Evolutionary conservation across 257 asterid genomes (phyloP).

Genomic region (Primulina tabacum): DNA sequence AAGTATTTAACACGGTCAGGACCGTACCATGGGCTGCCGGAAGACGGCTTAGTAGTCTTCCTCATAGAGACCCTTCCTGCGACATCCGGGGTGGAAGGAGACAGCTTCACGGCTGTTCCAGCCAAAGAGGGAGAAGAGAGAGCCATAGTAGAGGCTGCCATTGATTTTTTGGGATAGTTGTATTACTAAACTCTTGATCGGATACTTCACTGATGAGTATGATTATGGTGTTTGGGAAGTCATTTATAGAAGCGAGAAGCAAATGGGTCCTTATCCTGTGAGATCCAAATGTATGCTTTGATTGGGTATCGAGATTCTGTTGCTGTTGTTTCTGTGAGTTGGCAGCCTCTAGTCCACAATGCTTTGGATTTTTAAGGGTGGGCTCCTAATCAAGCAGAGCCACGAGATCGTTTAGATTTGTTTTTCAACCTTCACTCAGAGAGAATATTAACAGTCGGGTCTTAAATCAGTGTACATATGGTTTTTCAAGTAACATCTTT

Average conservation of each 20-base stretch:
- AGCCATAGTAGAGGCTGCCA: constrained; percentile 57
- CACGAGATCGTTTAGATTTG: background rate
- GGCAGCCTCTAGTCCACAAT: constrained; percentile 24
- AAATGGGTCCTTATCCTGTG: constrained; percentile 23
- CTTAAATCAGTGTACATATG: background rate
- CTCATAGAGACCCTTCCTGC: constrained; percentile 38
- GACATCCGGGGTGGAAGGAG: constrained; percentile 33
- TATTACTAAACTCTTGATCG: background rate
- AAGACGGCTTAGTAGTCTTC: constrained; percentile 30
- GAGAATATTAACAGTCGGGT: background rate
- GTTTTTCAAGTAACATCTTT: no score
- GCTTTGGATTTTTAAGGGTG: background rate
- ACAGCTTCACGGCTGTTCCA: constrained; percentile 43
- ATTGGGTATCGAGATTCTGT: constrained; percentile 32
- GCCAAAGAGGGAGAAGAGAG: constrained; percentile 51
- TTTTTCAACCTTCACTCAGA: background rate
- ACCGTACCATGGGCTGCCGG: constrained; percentile 69
- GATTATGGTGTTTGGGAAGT: background rate
- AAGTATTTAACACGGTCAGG: constrained; percentile 63
- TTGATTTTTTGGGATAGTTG: constrained; percentile 17
- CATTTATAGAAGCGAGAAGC: constrained; percentile 14
- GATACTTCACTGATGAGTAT: background rate
- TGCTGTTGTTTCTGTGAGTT: constrained; percentile 3
- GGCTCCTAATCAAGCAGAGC: background rate
- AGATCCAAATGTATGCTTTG: constrained; percentile 25